Evolutionary conservation across 2,329 filamentous ascomycete genomes (phyloP).

Genomic region (Fusarium sp.): DNA sequence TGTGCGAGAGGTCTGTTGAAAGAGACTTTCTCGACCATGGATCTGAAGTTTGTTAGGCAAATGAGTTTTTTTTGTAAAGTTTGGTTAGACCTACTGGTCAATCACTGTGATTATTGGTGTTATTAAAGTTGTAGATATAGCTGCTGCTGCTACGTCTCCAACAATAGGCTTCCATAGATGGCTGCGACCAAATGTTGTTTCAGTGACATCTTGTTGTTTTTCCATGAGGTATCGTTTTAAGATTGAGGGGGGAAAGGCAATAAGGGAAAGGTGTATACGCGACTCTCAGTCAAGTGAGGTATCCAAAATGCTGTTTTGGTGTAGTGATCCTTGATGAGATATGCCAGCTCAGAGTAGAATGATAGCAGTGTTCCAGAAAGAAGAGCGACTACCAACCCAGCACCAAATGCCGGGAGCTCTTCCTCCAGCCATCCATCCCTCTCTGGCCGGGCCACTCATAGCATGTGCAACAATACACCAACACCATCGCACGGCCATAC

Average conservation of each 20-base stretch:
- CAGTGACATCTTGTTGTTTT: conserved; percentile 23
- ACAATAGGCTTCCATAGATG: conserved; percentile 36
- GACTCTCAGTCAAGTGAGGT: not conserved
- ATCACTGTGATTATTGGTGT: conserved; percentile 48
- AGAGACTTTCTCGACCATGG: conserved; percentile 43
- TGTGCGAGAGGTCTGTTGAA: conserved; percentile 31
- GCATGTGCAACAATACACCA: not conserved
- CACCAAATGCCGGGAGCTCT: not conserved
- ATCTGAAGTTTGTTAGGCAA: conserved; percentile 12
- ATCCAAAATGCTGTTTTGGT: not conserved
- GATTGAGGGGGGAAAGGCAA: not conserved
- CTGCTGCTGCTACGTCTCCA: conserved; percentile 45
- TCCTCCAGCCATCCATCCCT: conserved; percentile 2
- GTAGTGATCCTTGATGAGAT: not conserved
- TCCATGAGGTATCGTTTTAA: conserved; percentile 4
- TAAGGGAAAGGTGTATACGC: no score
- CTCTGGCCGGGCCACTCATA: not conserved
- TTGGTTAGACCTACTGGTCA: conserved; percentile 36
- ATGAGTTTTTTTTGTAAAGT: no score
- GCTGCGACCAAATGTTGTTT: not conserved
- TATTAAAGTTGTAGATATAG: conserved; percentile 47
- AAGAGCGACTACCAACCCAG: not conserved
- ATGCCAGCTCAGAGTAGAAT: not conserved
- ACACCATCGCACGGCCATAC: conserved; percentile 5
- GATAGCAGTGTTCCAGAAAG: not conserved